Conservation (phyloP, 1,139 yeast genomes). For the Candida sp. region DNA sequence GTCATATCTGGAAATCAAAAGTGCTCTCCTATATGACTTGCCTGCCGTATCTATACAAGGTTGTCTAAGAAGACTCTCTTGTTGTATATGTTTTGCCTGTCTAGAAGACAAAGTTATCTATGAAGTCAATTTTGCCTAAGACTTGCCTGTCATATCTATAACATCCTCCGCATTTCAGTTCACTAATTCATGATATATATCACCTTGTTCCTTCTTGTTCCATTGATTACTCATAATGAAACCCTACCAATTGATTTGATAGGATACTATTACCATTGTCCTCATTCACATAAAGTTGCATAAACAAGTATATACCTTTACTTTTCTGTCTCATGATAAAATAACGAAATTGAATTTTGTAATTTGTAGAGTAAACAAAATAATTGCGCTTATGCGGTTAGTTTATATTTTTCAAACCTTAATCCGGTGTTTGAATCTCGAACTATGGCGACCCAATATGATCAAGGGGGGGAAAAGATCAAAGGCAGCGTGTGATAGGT, state of each 20-base stretch:
- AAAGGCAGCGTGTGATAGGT: conserved; percentile 20
- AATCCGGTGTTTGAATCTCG: no score
- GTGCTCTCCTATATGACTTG: no score
- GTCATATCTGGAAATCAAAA: neutral
- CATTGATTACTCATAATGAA: neutral
- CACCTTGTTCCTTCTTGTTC: neutral
- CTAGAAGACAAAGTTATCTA: no score
- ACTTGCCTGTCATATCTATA: no score
- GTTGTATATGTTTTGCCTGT: neutral
- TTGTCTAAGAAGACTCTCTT: conserved; percentile 1
- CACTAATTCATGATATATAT: neutral
- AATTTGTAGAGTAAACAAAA: no score
- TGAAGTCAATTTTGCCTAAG: no score
- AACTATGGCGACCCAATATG: neutral
- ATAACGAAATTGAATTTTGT: neutral
- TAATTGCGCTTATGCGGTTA: no score
- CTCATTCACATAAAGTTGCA: neutral
- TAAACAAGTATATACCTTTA: neutral
- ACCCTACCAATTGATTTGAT: neutral
- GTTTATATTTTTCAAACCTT: no score
- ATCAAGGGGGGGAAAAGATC: conserved; percentile 5
- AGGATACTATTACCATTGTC: neutral
- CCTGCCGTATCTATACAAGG: no score
- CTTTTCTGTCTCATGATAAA: neutral
- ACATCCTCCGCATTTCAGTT: neutral